These are phyloP conservation scores for Furcasterigmium furcatum DNA, from an alignment of 2,329 filamentous ascomycete genomes.

Conservation along the genomic window DNA sequence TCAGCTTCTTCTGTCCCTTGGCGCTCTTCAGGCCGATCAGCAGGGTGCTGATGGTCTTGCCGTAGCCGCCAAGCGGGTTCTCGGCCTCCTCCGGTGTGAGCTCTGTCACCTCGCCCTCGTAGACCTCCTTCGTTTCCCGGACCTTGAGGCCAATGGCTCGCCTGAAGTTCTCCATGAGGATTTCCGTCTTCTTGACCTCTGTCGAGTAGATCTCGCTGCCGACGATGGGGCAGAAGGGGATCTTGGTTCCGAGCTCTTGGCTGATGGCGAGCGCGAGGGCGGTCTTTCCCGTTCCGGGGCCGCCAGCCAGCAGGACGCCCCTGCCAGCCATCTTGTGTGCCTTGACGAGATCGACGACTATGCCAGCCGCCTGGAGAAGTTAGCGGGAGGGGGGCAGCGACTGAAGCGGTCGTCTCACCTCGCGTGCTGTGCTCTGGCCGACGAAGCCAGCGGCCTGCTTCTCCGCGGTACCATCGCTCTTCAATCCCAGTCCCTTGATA, in stretches of 20 bases:
- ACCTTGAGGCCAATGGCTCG: constrained; percentile 95
- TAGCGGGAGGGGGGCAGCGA: constrained; percentile 1
- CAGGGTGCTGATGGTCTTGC: constrained; percentile 94
- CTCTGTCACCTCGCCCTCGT: constrained; percentile 97
- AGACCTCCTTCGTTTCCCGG: constrained; percentile 98
- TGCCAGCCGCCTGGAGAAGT: constrained; percentile 74
- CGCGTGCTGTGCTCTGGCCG: constrained; percentile 81
- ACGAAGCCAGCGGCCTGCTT: constrained; percentile 80
- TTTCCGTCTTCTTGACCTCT: constrained; percentile 99
- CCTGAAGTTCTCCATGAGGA: constrained; percentile 98
- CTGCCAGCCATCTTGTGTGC: constrained; percentile 97
- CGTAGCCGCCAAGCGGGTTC: constrained; percentile 94
- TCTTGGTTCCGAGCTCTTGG: constrained; percentile 96
- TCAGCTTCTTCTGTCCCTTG: constrained; percentile 95
- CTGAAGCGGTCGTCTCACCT: constrained; percentile 53
- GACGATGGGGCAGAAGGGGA: constrained; percentile 97
- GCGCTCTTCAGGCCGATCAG: constrained; percentile 93
- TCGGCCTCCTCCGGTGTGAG: constrained; percentile 96
- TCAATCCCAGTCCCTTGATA: constrained; percentile 91
- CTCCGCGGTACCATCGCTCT: constrained; percentile 82
- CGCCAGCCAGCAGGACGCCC: constrained; percentile 88
- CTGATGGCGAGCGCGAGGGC: constrained; percentile 92
- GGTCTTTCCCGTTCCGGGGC: constrained; percentile 95
- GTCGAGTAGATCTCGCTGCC: constrained; percentile 97
- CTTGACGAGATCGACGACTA: constrained; percentile 93